A percentile compares a stretch with the other conserved stretches of the same genome.
phyloP scores from a whole-genome alignment of 495 filamentous ascomycete species.

The Ramalina intermedia region DNA sequence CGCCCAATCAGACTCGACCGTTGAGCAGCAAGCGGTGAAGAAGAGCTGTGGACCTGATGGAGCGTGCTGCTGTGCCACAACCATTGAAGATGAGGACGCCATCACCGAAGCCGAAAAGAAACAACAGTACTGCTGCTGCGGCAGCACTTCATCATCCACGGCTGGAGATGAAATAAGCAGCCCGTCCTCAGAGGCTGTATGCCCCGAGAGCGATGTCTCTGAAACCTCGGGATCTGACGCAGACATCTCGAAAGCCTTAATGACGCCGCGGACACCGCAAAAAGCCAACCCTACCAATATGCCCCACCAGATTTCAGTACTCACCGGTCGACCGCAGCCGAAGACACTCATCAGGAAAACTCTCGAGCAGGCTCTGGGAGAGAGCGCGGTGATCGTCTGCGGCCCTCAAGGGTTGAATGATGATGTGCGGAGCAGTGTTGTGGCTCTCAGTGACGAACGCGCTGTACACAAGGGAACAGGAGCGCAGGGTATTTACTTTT shows the following conservation, averaged over 20 bases:
- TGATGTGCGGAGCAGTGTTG: conserved; percentile 51
- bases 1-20: conserved; percentile 4
- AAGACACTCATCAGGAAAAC: conserved; percentile 32
- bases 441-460: conserved; percentile 63
- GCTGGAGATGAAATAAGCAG: not conserved
- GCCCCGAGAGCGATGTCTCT: not conserved
- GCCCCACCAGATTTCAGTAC: not conserved
- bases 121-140: conserved; percentile 1
- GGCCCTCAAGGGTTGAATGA: conserved; percentile 54
- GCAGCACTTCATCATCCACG: not conserved
- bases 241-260: not conserved
- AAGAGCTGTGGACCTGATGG: conserved; percentile 24
- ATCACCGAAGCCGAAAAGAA: not conserved
- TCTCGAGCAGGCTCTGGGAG: conserved; percentile 63
- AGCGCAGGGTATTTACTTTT: conserved; percentile 56
- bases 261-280: not conserved
- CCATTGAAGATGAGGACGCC: conserved; percentile 34
- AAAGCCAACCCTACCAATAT: not conserved
- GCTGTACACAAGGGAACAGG: conserved; percentile 86
- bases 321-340: conserved; percentile 5
- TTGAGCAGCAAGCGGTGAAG: not conserved
- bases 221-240: not conserved
- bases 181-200: not conserved
- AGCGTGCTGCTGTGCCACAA: conserved; percentile 37
- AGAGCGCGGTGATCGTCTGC: conserved; percentile 73